Evolutionary conservation across 345 rosid species (phyloP).

Genomic region (Gossypioides kirkii): DNA sequence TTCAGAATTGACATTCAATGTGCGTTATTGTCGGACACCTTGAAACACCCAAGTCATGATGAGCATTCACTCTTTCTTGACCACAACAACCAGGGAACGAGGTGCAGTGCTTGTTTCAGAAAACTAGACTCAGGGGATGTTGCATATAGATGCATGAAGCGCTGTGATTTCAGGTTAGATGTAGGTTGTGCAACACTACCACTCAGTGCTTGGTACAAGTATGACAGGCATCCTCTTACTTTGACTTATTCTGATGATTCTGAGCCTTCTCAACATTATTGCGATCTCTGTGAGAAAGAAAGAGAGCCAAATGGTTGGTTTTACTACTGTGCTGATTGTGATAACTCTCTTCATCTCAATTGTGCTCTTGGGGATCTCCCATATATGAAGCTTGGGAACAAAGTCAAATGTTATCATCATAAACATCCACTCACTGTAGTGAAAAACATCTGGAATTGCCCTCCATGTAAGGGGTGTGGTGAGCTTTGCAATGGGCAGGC

Average conservation of each 20-base stretch:
- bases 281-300: slow-evolving; percentile 16
- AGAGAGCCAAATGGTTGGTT: slow-evolving; percentile 14
- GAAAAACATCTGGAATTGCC: not conserved
- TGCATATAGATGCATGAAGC: slow-evolving; percentile 10
- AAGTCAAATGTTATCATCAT: not conserved
- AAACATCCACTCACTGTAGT: not conserved
- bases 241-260: slow-evolving; percentile 15
- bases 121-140: fast-evolving
- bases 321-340: not conserved
- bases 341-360: not conserved
- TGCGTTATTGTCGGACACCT: not conserved
- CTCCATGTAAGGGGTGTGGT: not conserved
- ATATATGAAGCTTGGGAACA: no score
- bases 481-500: not conserved
- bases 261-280: not conserved
- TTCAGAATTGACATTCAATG: not conserved
- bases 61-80: slow-evolving; percentile 7
- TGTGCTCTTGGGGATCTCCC: no score
- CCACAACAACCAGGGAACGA: not conserved
- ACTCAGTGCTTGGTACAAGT: not conserved
- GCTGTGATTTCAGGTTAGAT: slow-evolving; percentile 8
- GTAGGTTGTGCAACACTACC: not conserved
- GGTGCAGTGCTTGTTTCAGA: not conserved
- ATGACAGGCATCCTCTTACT: slow-evolving; percentile 10
- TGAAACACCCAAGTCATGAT: not conserved